Percentiles rank a stretch among this genome's conserved stretches.
These are phyloP conservation scores for Lepiota venenata DNA, from an alignment of 768 basidiomycete genomes.

Conservation along the genomic window DNA sequence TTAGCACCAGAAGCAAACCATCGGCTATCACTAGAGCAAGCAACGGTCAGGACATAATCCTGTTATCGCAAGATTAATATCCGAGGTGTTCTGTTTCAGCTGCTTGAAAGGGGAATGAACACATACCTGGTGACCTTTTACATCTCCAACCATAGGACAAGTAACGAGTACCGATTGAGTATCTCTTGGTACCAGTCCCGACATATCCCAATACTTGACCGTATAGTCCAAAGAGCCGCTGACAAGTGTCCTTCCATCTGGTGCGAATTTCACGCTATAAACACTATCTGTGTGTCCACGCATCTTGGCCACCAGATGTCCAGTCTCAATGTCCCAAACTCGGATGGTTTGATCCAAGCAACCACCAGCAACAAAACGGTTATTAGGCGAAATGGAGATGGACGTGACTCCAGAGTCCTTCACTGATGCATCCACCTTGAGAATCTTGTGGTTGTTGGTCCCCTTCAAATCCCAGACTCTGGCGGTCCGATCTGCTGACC, in stretches of 20 bases:
- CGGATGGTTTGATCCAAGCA: constrained; percentile 74
- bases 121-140: constrained; percentile 77
- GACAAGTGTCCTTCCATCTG: constrained; percentile 87
- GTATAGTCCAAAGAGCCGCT: constrained; percentile 91
- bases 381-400: constrained; percentile 77
- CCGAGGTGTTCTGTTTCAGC: too few species aligned
- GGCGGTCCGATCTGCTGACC: constrained; percentile 68
- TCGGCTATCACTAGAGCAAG: constrained; percentile 85
- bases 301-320: constrained; percentile 67
- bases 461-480: constrained; percentile 45
- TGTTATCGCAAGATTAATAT: constrained; percentile 23
- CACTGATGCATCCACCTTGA: constrained; percentile 47
- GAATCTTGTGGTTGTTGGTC: constrained; percentile 32
- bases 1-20: constrained; percentile 94
- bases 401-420: constrained; percentile 67
- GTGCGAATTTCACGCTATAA: constrained; percentile 89
- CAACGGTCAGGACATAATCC: constrained; percentile 56
- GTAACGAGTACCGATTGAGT: neutral
- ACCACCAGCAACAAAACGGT: constrained; percentile 62
- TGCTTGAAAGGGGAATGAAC: constrained; percentile 43
- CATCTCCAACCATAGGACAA: constrained; percentile 10
- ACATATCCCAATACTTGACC: constrained; percentile 84
- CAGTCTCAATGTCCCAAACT: constrained; percentile 74
- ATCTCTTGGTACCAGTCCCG: constrained; percentile 38
- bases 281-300: constrained; percentile 82